A percentile compares a stretch with the other conserved stretches of the same genome.
phyloP scores from a whole-genome alignment of 495 filamentous ascomycete species.

The Penicillium pulvis region DNA sequence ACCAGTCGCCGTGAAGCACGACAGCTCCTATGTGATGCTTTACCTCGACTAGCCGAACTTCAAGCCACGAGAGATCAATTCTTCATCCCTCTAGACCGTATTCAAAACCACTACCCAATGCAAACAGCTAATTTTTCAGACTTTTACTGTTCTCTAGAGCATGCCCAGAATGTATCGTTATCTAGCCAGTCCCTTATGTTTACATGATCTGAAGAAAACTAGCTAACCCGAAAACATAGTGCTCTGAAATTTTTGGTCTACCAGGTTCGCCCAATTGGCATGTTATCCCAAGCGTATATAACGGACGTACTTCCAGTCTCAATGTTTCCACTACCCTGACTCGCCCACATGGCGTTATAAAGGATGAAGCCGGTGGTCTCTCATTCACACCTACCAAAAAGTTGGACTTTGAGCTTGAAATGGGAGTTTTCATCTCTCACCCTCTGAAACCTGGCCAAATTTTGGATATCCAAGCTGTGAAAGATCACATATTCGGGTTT shows the following conservation, averaged over 20 bases:
- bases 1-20: neutral
- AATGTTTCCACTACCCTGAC: slow-evolving; percentile 62
- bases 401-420: slow-evolving; percentile 79
- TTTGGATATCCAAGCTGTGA: slow-evolving; percentile 50
- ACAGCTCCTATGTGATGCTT: neutral
- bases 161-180: slow-evolving; percentile 25
- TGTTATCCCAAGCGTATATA: slow-evolving; percentile 61
- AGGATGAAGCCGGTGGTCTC: neutral
- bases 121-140: slow-evolving; percentile 80
- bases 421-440: slow-evolving; percentile 70
- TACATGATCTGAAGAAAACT: neutral
- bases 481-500: slow-evolving; percentile 73
- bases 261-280: slow-evolving; percentile 11
- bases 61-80: slow-evolving; percentile 48
- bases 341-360: neutral
- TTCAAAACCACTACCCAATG: slow-evolving; percentile 74
- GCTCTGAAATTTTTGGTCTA: neutral
- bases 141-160: slow-evolving; percentile 60
- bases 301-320: slow-evolving; percentile 70
- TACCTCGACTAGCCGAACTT: neutral
- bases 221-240: neutral
- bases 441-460: slow-evolving; percentile 18
- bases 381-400: slow-evolving; percentile 51
- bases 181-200: slow-evolving; percentile 9
- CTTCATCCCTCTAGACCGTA: slow-evolving; percentile 49